A percentile compares a stretch with the other conserved stretches of the same genome.
Evolutionary conservation across 352 stramenopile species (phyloP).

Genomic region (Phytophthora cryptogea): DNA sequence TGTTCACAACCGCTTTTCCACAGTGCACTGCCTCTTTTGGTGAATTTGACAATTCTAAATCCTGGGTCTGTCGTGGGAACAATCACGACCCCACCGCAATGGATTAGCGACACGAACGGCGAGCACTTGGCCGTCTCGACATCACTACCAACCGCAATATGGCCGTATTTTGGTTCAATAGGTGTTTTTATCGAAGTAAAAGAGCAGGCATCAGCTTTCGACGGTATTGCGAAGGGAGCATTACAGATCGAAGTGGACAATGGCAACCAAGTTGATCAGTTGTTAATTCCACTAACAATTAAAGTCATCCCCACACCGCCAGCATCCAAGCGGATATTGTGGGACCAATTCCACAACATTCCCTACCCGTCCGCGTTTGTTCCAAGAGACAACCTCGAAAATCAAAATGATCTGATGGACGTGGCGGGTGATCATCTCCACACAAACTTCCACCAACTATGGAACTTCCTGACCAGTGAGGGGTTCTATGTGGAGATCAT

Average conservation of each 20-base stretch:
- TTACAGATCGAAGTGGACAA: constrained; percentile 57
- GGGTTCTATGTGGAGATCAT: constrained; percentile 86
- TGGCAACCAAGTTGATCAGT: constrained; percentile 39
- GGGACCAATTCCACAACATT: constrained; percentile 91
- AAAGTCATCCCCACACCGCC: constrained; percentile 54
- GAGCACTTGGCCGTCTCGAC: constrained; percentile 59
- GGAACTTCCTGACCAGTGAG: constrained; percentile 63
- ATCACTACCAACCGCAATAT: constrained; percentile 50
- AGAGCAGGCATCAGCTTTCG: constrained; percentile 37
- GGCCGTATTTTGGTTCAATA: constrained; percentile 73
- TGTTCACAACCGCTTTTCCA: constrained; percentile 83
- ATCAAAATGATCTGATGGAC: constrained; percentile 68
- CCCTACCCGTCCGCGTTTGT: constrained; percentile 86
- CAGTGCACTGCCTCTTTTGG: constrained; percentile 67
- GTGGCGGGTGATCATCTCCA: constrained; percentile 79
- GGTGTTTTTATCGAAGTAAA: constrained; percentile 77
- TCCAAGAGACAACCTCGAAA: constrained; percentile 77
- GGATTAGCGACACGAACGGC: constrained; percentile 50
- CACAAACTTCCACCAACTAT: constrained; percentile 89
- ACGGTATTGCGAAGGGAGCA: constrained; percentile 45
- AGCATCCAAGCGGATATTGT: constrained; percentile 65
- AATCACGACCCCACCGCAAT: constrained; percentile 54
- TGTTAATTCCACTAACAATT: constrained; percentile 53
- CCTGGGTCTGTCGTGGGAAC: constrained; percentile 51
- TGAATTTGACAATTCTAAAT: constrained; percentile 89